phyloP scores from a whole-genome alignment of 2,329 filamentous ascomycete genomes.

The Nothophoma quercina region DNA sequence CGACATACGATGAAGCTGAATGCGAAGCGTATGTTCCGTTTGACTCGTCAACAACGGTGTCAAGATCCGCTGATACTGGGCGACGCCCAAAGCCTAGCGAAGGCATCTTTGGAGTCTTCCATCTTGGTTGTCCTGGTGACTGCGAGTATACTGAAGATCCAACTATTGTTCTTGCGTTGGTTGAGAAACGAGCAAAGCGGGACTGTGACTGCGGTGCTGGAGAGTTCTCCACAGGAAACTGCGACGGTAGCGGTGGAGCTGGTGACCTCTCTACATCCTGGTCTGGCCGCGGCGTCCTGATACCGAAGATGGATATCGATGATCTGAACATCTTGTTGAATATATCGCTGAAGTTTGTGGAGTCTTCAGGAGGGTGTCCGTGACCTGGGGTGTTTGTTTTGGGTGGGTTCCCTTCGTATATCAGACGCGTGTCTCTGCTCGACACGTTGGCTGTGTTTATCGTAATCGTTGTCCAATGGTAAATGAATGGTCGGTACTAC shows the following conservation, averaged over 20 bases:
- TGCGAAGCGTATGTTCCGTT: conserved; percentile 43
- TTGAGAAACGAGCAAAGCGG: conserved; percentile 29
- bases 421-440: conserved; percentile 27
- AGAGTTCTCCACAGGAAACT: conserved; percentile 24
- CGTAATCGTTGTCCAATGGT: conserved; percentile 8
- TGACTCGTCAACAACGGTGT: conserved; percentile 33
- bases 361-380: conserved; percentile 20
- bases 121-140: conserved; percentile 37
- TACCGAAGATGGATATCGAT: conserved; percentile 31
- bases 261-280: conserved; percentile 36
- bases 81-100: conserved; percentile 45
- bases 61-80: conserved; percentile 33
- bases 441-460: conserved; percentile 11
- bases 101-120: conserved; percentile 44
- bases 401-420: conserved; percentile 40
- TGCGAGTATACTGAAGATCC: conserved; percentile 49
- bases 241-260: conserved; percentile 23
- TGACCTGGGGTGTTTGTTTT: conserved; percentile 22
- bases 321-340: conserved; percentile 42
- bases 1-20: conserved; percentile 46
- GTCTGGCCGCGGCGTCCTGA: conserved; percentile 44
- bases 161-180: conserved; percentile 20
- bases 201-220: conserved; percentile 29
- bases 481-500: conserved; percentile 14
- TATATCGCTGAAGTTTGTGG: conserved; percentile 15